Conservation (phyloP, 768 basidiomycete genomes). For the Boletus rex-veris region DNA sequence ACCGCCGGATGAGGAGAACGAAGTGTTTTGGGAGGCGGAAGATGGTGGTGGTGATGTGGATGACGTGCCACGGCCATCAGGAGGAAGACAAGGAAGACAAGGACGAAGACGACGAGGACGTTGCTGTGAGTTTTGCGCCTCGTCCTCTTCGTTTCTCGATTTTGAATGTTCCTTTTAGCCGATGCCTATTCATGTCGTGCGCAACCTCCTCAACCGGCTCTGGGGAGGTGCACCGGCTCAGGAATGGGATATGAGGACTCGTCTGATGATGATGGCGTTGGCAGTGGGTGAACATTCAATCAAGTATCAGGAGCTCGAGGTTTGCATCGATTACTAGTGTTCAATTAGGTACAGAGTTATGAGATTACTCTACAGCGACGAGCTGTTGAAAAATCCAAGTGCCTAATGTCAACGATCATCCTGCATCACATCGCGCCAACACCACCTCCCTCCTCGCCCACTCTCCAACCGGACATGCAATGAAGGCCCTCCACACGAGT, state of each 20-base stretch:
- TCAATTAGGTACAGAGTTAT: too few species aligned
- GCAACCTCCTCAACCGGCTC: conserved; percentile 57
- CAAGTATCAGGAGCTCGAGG: too few species aligned
- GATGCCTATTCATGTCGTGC: conserved; percentile 53
- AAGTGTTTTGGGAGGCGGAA: conserved; percentile 24
- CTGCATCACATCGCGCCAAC: neutral
- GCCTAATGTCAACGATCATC: too few species aligned
- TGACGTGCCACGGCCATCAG: conserved; percentile 17
- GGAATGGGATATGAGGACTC: conserved; percentile 17
- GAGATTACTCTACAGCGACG: too few species aligned
- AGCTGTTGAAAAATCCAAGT: too few species aligned
- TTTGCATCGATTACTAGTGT: too few species aligned
- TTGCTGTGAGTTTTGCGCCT: conserved; percentile 40
- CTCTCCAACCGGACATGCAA: conserved; percentile 42
- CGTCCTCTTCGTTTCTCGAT: neutral
- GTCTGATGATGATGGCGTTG: conserved; percentile 14
- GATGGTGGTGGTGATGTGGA: conserved; percentile 23
- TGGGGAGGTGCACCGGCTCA: conserved; percentile 41
- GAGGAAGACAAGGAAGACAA: conserved; percentile 35
- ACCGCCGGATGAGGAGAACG: conserved; percentile 41
- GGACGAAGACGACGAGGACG: conserved; percentile 11
- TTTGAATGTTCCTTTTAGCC: conserved; percentile 36
- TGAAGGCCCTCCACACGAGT: conserved; percentile 52
- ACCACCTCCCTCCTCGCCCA: conserved; percentile 45
- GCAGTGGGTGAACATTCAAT: neutral